Conservation (phyloP, 2,329 filamentous ascomycete genomes). For the Neofusicoccum laricinum region DNA sequence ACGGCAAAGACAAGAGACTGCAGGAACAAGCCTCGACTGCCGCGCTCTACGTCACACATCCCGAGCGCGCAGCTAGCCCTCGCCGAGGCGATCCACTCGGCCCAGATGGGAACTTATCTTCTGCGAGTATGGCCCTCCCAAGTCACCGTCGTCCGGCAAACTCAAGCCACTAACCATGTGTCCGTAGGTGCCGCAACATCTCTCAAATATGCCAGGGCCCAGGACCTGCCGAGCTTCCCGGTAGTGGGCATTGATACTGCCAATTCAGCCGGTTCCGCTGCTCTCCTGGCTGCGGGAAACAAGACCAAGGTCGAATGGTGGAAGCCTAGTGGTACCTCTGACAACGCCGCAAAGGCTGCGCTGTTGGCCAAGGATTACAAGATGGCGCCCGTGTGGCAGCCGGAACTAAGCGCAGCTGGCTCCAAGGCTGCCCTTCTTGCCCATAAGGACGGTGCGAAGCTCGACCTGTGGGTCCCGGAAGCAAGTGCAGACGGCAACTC, state of each 20-base stretch:
- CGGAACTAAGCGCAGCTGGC: constrained; percentile 62
- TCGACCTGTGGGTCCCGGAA: constrained; percentile 52
- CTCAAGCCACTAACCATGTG: constrained; percentile 20
- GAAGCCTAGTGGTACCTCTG: constrained; percentile 61
- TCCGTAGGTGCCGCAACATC: constrained; percentile 56
- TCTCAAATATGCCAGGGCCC: constrained; percentile 69
- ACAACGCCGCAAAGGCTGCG: constrained; percentile 58
- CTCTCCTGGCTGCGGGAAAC: constrained; percentile 69
- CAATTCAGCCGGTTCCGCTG: constrained; percentile 70
- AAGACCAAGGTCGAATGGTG: constrained; percentile 64
- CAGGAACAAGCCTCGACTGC: constrained; percentile 58
- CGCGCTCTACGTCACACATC: constrained; percentile 55
- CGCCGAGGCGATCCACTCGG: constrained; percentile 40
- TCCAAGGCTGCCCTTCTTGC: constrained; percentile 74
- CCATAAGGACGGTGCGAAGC: constrained; percentile 50
- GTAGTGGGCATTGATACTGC: constrained; percentile 58
- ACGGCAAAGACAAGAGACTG: constrained; percentile 36
- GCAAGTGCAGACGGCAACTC: constrained; percentile 58
- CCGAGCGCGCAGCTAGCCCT: constrained; percentile 28
- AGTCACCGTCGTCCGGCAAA: not conserved
- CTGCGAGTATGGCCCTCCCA: constrained; percentile 47
- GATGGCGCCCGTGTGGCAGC: constrained; percentile 61
- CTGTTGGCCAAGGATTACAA: constrained; percentile 60
- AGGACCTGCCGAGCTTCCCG: constrained; percentile 73
- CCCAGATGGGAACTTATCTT: constrained; percentile 55